Conservation (phyloP, 208 protist species). For the Crithidia fasciculata region DNA sequence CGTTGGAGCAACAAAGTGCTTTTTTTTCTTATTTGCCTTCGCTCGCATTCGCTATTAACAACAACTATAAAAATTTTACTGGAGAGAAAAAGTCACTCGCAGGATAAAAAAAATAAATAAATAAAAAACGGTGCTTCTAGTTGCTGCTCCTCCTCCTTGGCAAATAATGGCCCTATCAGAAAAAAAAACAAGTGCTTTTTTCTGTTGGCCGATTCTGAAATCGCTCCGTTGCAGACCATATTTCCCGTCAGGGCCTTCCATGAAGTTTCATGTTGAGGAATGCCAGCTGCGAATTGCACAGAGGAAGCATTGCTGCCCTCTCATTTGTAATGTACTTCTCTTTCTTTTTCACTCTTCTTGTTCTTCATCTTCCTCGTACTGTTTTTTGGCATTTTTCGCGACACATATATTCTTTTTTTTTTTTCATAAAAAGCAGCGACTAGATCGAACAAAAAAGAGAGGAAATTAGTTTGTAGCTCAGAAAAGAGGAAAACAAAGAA, state of each 20-base stretch:
- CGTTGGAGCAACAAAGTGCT: no score
- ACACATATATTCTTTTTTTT: no score
- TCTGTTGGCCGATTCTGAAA: no score
- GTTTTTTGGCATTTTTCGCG: slow-evolving; percentile 1
- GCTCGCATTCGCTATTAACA: no score
- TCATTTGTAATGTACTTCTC: slow-evolving; percentile 6
- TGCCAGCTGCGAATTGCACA: neutral
- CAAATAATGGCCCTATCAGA: neutral
- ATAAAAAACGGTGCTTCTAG: slow-evolving; percentile 1
- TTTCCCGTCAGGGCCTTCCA: neutral
- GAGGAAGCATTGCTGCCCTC: neutral
- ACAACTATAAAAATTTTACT: no score
- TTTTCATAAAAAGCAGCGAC: neutral
- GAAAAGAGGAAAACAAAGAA: neutral
- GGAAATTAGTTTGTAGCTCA: neutral
- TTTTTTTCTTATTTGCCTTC: no score
- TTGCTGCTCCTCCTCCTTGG: no score
- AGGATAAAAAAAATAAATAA: slow-evolving; percentile 1
- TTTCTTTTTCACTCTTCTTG: neutral
- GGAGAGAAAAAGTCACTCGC: neutral
- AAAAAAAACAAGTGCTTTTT: slow-evolving; percentile 1
- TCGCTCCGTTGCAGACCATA: no score
- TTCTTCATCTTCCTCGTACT: no score
- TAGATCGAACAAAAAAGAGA: neutral
- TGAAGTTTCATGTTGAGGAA: neutral